These are phyloP conservation scores for Salix dunnii DNA, from an alignment of 345 rosid genomes.

Conservation along the genomic window DNA sequence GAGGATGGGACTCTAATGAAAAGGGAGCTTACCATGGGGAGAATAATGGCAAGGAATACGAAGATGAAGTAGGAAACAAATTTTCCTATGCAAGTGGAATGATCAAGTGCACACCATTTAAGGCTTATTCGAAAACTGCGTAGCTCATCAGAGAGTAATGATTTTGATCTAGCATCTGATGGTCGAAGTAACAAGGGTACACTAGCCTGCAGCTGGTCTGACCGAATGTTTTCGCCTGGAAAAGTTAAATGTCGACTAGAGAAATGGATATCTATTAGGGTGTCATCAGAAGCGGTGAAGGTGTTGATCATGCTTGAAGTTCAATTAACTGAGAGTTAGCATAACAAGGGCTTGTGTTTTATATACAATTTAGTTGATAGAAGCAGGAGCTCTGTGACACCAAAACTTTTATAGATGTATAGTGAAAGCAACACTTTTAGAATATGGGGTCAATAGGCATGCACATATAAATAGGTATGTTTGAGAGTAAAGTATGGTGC, in stretches of 20 bases:
- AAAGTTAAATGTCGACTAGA: background rate
- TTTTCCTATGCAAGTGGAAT: conserved; percentile 51
- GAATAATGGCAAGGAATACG: conserved; percentile 37
- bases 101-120: conserved; percentile 65
- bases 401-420: background rate
- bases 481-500: too few species aligned
- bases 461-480: too few species aligned
- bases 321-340: background rate
- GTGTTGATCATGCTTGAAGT: conserved; percentile 7
- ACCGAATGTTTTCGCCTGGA: background rate
- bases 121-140: conserved; percentile 53
- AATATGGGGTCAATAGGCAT: background rate
- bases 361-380: background rate
- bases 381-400: background rate
- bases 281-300: conserved; percentile 1
- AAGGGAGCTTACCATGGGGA: conserved; percentile 43
- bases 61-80: conserved; percentile 46
- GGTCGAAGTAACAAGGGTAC: conserved; percentile 16
- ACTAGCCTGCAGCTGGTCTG: background rate
- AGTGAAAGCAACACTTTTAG: background rate
- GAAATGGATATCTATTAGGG: background rate
- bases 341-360: background rate
- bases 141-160: conserved; percentile 44
- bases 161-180: conserved; percentile 33
- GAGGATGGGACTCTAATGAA: conserved; percentile 30